A percentile compares a stretch with the other conserved stretches of the same genome.
Evolutionary conservation across 257 asterid species (phyloP).

Genomic region (Nicotiana paniculata): DNA sequence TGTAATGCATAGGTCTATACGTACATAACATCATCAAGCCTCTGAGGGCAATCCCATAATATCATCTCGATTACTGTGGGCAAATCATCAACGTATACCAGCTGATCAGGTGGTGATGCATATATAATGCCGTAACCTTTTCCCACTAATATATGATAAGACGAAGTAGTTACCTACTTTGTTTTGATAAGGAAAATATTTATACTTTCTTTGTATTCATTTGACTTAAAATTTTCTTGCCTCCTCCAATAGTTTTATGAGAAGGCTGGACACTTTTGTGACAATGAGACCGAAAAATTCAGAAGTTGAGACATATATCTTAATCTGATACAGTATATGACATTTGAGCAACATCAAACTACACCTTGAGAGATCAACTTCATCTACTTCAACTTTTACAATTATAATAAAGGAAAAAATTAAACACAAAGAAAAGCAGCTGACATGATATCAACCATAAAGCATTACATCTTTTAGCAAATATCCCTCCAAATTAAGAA

Average conservation of each 20-base stretch:
- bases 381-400: background rate
- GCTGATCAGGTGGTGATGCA: too few species aligned
- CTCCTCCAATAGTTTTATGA: too few species aligned
- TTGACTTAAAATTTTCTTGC: background rate
- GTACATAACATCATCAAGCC: too few species aligned
- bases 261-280: background rate
- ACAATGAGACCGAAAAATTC: background rate
- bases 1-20: too few species aligned
- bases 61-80: too few species aligned
- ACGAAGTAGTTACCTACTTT: too few species aligned
- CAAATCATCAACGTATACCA: too few species aligned
- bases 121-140: too few species aligned
- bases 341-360: background rate
- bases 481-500: background rate
- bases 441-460: background rate
- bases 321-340: background rate
- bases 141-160: background rate
- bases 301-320: background rate
- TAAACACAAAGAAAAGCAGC: background rate
- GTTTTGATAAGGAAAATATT: too few species aligned
- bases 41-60: too few species aligned
- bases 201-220: too few species aligned
- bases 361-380: background rate
- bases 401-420: background rate
- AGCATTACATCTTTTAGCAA: background rate